These are phyloP conservation scores for Phlegmacium glaucopus DNA, from an alignment of 768 basidiomycete genomes.

Conservation along the genomic window DNA sequence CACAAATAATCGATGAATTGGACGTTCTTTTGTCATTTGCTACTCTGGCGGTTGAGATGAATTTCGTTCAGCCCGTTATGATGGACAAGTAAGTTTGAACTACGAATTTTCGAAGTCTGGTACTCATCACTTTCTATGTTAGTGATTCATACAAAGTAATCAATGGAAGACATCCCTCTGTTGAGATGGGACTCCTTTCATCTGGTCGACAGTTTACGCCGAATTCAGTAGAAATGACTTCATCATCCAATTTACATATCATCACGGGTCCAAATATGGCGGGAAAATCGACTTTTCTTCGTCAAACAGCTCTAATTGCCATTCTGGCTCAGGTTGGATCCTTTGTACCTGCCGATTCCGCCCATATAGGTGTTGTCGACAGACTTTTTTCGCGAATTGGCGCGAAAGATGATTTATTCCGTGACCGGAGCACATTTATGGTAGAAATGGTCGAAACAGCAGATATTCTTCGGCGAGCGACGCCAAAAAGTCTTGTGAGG, in stretches of 20 bases:
- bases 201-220: slow-evolving; percentile 79
- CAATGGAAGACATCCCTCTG: slow-evolving; percentile 89
- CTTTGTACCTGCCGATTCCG: slow-evolving; percentile 87
- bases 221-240: slow-evolving; percentile 68
- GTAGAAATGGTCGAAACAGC: slow-evolving; percentile 97
- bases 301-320: slow-evolving; percentile 86
- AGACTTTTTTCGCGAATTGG: slow-evolving; percentile 92
- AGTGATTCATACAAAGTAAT: slow-evolving; percentile 53
- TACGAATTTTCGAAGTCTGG: too few relatives aligned
- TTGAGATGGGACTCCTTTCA: slow-evolving; percentile 80
- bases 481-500: slow-evolving; percentile 75
- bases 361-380: slow-evolving; percentile 83
- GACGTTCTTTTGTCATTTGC: slow-evolving; percentile 85
- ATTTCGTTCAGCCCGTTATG: slow-evolving; percentile 69
- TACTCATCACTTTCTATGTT: slow-evolving; percentile 28
- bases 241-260: slow-evolving; percentile 63
- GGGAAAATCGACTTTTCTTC: slow-evolving; percentile 89
- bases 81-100: slow-evolving; percentile 56
- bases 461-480: slow-evolving; percentile 84
- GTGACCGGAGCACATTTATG: slow-evolving; percentile 96
- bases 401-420: slow-evolving; percentile 91
- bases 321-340: slow-evolving; percentile 92
- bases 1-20: slow-evolving; percentile 79
- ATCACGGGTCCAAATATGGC: slow-evolving; percentile 98
- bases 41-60: slow-evolving; percentile 71